Base-by-base conservation (phyloP, 345 rosid genomes). In the Carallia brachiata region DNA sequence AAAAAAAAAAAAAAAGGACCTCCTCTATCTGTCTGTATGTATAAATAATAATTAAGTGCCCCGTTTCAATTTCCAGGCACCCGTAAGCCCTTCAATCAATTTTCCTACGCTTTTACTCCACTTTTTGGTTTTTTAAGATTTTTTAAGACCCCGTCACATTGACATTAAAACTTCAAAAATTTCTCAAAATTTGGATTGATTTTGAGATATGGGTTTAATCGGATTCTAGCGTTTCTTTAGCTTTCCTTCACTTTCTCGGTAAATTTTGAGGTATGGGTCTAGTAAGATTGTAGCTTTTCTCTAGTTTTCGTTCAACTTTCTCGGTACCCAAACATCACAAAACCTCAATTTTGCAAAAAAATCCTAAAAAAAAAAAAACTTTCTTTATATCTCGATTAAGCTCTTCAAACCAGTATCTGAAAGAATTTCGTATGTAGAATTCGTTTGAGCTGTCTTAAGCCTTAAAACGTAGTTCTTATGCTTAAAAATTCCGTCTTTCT, bases 291-390 rank as follows among this genome's bases (percentile, higher is more conserved):
- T 30, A 4, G 13, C 7, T n/a, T 23, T 70, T 9, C 27, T 6
- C 15, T 15, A 5, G 8, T 56, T 68, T 16, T 63, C 63, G n/a
- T 12, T 48, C 37, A 40, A 7, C 36, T 64, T 61, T 68, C 64
- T 73, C 61, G 4, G 37, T 17, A 36, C 23, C 68, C 73, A 68
- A 71, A 32, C 76, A 17, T 62, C 17, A 1, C 18, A 52, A 34
- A 30, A 32, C 50, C 39, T 67, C 30, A 52, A 36, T 68, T 62
- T 70, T 5, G 7, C 28, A 3, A 12, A n/a, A 12, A 60, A 60
- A 1, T 4, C 36, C 2, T n/a, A n/a, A n/a, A n/a, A n/a, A 9
- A n/a, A 27, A 56, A 6, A 7, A 7, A 28, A 10, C 13, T 19
- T 5, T 9, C 32, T 47, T n/a, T n/a, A 12, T 12, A 44, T 30